Conservation (phyloP, 2,329 filamentous ascomycete genomes). For the Pseudomassariella vexata region DNA sequence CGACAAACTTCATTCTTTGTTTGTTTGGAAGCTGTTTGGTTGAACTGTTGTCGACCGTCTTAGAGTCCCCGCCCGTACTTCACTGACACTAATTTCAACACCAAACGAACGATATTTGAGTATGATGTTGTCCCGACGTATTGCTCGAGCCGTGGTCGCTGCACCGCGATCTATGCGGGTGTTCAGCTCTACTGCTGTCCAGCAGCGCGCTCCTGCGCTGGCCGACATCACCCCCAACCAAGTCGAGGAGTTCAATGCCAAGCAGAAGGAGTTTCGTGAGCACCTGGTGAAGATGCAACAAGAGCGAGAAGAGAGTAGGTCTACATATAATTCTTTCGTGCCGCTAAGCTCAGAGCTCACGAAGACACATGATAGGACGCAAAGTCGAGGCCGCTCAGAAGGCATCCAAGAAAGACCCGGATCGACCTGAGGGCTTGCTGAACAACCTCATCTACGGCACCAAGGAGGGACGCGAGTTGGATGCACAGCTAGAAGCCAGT, state of each 20-base stretch:
- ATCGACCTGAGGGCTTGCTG: slow-evolving; percentile 67
- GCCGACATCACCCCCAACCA: slow-evolving; percentile 74
- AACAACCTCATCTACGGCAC: slow-evolving; percentile 94
- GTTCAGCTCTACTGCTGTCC: slow-evolving; percentile 49
- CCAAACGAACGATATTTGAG: too few relatives aligned
- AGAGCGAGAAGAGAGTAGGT: slow-evolving; percentile 79
- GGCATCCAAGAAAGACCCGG: slow-evolving; percentile 46
- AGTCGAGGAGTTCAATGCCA: slow-evolving; percentile 70
- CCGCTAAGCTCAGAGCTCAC: slow-evolving; percentile 53
- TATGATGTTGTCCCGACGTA: slow-evolving; percentile 45
- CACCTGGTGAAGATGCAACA: slow-evolving; percentile 70
- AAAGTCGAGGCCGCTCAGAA: slow-evolving; percentile 51
- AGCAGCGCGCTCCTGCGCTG: slow-evolving; percentile 63
- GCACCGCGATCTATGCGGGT: slow-evolving; percentile 47
- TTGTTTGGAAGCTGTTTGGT: too few relatives aligned
- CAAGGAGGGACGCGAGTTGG: slow-evolving; percentile 87
- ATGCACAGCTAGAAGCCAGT: slow-evolving; percentile 91
- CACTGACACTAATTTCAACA: slow-evolving; percentile 21
- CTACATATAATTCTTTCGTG: slow-evolving; percentile 32
- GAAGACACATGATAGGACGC: slow-evolving; percentile 51
- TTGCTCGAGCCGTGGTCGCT: slow-evolving; percentile 40
- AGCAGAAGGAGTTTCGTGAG: slow-evolving; percentile 83
- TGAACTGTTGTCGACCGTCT: too few relatives aligned
- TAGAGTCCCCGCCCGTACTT: too few relatives aligned
- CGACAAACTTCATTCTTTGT: too few relatives aligned